Evolutionary conservation across 345 rosid genomes (phyloP).

Genomic region (Iberis pinnata): DNA sequence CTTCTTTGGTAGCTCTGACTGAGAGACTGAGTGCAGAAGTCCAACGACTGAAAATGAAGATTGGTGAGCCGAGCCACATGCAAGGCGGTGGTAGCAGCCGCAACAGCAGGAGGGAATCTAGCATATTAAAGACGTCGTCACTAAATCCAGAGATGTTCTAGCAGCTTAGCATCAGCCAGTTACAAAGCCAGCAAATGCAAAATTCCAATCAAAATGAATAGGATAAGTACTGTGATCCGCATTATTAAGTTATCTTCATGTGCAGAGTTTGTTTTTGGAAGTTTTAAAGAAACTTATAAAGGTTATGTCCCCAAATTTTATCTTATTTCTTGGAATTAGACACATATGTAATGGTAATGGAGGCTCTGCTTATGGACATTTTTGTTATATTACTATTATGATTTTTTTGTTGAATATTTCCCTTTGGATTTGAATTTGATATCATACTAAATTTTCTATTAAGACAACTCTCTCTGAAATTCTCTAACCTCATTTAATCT

Average conservation of each 20-base stretch:
- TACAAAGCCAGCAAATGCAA: conserved; percentile 28
- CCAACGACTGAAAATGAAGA: conserved; percentile 34
- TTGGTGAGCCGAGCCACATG: conserved; percentile 34
- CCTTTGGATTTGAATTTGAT: not conserved
- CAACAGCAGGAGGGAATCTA: conserved; percentile 12
- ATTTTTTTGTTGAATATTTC: not conserved
- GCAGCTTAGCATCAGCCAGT: conserved; percentile 25
- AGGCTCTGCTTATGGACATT: conserved; percentile 11
- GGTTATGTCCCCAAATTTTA: not conserved
- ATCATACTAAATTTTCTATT: too few relatives aligned
- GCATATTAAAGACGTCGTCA: conserved; percentile 17
- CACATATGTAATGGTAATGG: conserved; percentile 8
- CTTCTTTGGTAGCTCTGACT: conserved; percentile 36
- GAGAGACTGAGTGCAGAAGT: conserved; percentile 43
- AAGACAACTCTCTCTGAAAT: not conserved
- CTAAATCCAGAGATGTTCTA: conserved; percentile 29
- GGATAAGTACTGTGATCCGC: not conserved
- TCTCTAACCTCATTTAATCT: not conserved
- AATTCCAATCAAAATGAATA: conserved; percentile 21
- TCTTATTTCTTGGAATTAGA: conserved; percentile 2
- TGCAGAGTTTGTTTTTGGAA: conserved; percentile 18
- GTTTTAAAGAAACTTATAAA: conserved; percentile 1
- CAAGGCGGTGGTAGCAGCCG: not conserved
- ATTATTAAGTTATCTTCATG: conserved; percentile 13
- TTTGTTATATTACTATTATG: conserved; percentile 5